These are phyloP conservation scores for Aspergillus clavatus DNA, from an alignment of 2,329 filamentous ascomycete species.

Conservation along the genomic window DNA sequence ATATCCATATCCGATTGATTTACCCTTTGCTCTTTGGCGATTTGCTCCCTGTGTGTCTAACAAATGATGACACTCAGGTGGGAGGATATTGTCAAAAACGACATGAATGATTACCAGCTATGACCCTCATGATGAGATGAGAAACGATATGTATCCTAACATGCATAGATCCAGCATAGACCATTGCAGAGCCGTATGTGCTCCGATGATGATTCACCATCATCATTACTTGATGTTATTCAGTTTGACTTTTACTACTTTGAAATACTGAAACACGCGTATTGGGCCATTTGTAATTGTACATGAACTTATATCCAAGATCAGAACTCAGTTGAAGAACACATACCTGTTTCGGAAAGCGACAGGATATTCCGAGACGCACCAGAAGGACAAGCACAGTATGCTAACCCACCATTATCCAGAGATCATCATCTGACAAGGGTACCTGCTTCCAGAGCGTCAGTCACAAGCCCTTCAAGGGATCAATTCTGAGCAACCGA, in stretches of 20 bases:
- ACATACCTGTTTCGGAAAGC: neutral
- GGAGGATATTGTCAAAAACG: no score
- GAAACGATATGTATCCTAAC: conserved; percentile 7
- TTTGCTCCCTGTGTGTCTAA: no score
- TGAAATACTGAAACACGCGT: no score
- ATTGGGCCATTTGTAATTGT: neutral
- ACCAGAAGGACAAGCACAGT: no score
- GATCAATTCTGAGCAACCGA: neutral
- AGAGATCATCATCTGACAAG: no score
- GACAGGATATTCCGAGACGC: no score
- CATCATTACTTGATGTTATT: neutral
- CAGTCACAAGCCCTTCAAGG: neutral
- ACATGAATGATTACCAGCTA: neutral
- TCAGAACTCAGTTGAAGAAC: neutral
- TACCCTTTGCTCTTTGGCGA: no score
- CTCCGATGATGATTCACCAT: conserved; percentile 1
- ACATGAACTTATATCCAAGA: neutral
- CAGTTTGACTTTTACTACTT: neutral
- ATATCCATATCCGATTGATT: no score
- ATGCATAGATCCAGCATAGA: conserved; percentile 5
- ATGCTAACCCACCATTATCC: no score
- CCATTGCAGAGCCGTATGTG: neutral
- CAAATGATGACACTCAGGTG: no score
- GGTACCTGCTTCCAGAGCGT: neutral
- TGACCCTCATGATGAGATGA: conserved; percentile 4